phyloP scores from a whole-genome alignment of 768 basidiomycete species.

The Naganishia vishniacii region DNA sequence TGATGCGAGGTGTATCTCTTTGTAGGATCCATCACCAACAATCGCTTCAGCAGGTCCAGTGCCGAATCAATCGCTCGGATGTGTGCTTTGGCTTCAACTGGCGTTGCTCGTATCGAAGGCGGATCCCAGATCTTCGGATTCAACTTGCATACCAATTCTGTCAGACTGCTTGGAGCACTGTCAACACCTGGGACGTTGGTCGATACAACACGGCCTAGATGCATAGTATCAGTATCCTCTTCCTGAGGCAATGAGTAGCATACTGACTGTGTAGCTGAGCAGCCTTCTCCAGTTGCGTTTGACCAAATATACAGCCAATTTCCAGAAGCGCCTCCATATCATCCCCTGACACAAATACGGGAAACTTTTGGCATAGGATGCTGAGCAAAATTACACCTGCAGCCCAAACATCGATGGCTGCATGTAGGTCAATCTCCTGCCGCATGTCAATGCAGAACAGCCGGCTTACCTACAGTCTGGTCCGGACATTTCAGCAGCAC shows the following conservation, averaged over 20 bases:
- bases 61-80: conserved; percentile 60
- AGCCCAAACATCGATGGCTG: conserved; percentile 98
- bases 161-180: conserved; percentile 63
- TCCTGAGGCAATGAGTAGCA: neutral
- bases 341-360: conserved; percentile 85
- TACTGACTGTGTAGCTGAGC: conserved; percentile 81
- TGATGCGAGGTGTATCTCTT: conserved; percentile 69
- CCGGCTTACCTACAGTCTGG: conserved; percentile 74
- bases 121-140: conserved; percentile 60
- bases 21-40: conserved; percentile 72
- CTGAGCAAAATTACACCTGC: conserved; percentile 86
- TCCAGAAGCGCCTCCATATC: conserved; percentile 96
- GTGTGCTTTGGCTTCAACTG: conserved; percentile 51
- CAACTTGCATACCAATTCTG: conserved; percentile 65
- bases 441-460: too few species aligned
- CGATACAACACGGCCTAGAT: conserved; percentile 73
- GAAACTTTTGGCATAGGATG: conserved; percentile 87
- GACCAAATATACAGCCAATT: conserved; percentile 79
- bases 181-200: conserved; percentile 80
- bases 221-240: neutral
- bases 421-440: too few species aligned
- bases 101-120: conserved; percentile 55
- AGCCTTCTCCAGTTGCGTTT: conserved; percentile 70
- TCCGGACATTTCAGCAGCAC: conserved; percentile 89
- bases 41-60: conserved; percentile 66